A percentile compares a stretch with the other conserved stretches of the same genome.
Conservation (phyloP, 768 basidiomycete genomes). For the Mycena rebaudengoi region DNA sequence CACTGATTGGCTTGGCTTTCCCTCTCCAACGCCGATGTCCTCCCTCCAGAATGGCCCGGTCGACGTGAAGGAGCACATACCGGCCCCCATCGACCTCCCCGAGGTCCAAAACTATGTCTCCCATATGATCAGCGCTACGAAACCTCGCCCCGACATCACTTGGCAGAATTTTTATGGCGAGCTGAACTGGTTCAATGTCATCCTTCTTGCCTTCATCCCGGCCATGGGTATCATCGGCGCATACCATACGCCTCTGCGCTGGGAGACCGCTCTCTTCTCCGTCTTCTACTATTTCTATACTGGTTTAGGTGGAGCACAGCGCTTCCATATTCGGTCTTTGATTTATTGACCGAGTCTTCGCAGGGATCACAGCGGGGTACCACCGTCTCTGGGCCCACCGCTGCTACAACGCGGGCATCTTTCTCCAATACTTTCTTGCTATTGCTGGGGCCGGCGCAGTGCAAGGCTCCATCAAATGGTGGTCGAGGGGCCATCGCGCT, state of each 20-base stretch:
- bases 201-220: constrained; percentile 79
- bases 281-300: constrained; percentile 50
- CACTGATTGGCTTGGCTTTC: too few relatives aligned
- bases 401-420: constrained; percentile 87
- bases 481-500: constrained; percentile 97
- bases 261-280: constrained; percentile 70
- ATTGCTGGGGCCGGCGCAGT: constrained; percentile 91
- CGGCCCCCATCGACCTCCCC: constrained; percentile 75
- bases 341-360: not conserved
- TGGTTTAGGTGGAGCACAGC: constrained; percentile 67
- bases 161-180: constrained; percentile 67
- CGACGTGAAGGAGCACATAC: too few relatives aligned
- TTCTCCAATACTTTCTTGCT: constrained; percentile 86
- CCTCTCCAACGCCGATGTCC: too few relatives aligned
- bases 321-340: not conserved
- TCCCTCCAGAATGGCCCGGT: too few relatives aligned
- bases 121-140: constrained; percentile 73
- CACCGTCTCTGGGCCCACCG: constrained; percentile 97
- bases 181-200: constrained; percentile 80
- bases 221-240: constrained; percentile 78
- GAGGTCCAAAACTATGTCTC: constrained; percentile 77
- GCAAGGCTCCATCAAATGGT: constrained; percentile 97
- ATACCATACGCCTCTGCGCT: constrained; percentile 66
- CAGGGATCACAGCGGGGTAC: constrained; percentile 91
- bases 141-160: constrained; percentile 71